Conservation (phyloP, 2,329 filamentous ascomycete genomes). For the Cercospora berteroae region DNA sequence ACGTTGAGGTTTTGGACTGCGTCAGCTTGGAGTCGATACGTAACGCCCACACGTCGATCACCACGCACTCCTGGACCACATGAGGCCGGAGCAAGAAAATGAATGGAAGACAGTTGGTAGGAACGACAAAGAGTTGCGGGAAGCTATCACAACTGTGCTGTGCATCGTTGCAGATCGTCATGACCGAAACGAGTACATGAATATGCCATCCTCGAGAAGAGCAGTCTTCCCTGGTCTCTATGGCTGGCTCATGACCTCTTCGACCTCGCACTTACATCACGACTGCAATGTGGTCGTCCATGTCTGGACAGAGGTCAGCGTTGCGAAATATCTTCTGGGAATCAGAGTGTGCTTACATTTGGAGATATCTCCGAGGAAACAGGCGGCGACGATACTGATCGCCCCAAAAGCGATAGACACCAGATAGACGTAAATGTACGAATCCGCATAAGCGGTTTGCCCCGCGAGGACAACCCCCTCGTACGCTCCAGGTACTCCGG, state of each 20-base stretch:
- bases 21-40: not conserved
- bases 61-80: not conserved
- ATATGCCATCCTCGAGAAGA: not conserved
- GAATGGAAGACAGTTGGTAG: not conserved
- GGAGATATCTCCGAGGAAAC: constrained; percentile 36
- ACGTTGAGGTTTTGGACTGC: not conserved
- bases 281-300: constrained; percentile 17
- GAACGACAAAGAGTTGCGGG: not conserved
- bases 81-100: not conserved
- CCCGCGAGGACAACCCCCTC: constrained; percentile 29
- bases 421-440: constrained; percentile 34
- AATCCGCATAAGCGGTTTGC: constrained; percentile 33
- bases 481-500: constrained; percentile 45
- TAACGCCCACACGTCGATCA: not conserved
- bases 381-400: constrained; percentile 30
- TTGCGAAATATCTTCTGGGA: constrained; percentile 41
- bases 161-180: not conserved
- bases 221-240: not conserved
- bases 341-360: constrained; percentile 28
- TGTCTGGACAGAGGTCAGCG: constrained; percentile 8
- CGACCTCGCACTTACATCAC: not conserved
- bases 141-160: not conserved
- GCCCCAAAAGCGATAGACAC: constrained; percentile 35
- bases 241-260: not conserved
- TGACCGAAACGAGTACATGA: not conserved